These are phyloP conservation scores for Setaria italica DNA, from an alignment of 202 grass and related monocot genomes.

Conservation along the genomic window DNA sequence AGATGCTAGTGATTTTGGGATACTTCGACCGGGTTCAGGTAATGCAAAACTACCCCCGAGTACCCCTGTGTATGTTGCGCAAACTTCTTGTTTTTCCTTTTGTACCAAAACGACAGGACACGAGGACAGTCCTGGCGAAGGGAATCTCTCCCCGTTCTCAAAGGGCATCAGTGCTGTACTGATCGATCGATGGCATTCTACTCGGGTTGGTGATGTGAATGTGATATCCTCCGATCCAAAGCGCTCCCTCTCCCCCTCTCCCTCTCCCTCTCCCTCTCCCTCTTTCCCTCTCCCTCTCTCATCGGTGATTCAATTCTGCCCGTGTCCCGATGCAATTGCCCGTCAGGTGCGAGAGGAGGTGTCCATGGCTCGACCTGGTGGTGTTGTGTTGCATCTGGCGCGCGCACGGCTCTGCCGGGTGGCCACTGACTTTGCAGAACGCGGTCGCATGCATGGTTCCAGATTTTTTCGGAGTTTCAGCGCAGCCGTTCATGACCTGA, in stretches of 20 bases:
- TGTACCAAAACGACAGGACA: conserved; percentile 15
- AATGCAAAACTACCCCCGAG: background rate
- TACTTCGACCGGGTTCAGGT: background rate
- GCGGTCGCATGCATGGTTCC: too few relatives aligned
- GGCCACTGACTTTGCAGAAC: background rate
- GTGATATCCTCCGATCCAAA: conserved; percentile 17
- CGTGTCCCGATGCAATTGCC: background rate
- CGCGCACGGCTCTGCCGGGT: background rate
- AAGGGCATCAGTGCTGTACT: conserved; percentile 14
- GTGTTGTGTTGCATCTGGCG: background rate
- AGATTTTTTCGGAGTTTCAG: background rate
- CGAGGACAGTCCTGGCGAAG: conserved; percentile 28
- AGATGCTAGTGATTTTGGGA: conserved; percentile 14
- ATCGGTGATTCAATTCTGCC: conserved; percentile 5
- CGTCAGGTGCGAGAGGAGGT: conserved; percentile 1
- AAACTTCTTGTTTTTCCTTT: background rate
- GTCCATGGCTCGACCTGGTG: background rate
- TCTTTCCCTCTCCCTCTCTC: background rate
- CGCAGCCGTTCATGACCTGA: background rate
- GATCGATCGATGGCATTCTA: conserved; percentile 1
- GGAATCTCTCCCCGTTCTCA: conserved; percentile 46
- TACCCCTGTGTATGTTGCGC: background rate
- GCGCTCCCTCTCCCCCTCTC: too few relatives aligned
- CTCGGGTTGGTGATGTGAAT: conserved; percentile 22
- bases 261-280: background rate